Evolutionary conservation across 768 basidiomycete species (phyloP), one percentile per base, ranked within the genome.

Genomic region (Tricholoma terreum): DNA sequence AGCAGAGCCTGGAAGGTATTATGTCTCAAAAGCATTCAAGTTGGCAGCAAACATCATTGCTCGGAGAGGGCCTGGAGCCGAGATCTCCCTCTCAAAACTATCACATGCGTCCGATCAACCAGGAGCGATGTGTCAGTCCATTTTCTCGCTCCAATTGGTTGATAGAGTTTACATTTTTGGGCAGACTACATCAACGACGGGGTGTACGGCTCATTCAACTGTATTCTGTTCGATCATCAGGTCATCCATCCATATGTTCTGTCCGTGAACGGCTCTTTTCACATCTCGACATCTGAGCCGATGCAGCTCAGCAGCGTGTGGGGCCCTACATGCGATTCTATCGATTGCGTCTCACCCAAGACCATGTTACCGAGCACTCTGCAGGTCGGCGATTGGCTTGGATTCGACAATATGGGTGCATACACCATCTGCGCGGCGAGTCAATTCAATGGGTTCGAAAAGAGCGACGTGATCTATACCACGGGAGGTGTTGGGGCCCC

Each of bases 181-280:
- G 33, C 71, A 97, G 94, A 98, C 78, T 98, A 98, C 79, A 94
- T 98, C 83, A 98, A 98, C 76, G 96, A 98, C 71, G 97, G 97
- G 43, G 94, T 99, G 38, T 99, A 99, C 72, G 94, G 96, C 51
- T 86, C 93, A 19, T 94, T 95, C 80, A 94, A 95, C 78, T 94
- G 92, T 76, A 94, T 94, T 74, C 79, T 98, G 68, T 98, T 98
- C 74, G 97, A 98, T 74, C 97, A 99, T 74, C 94, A 96, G 69
- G 79, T 81, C 57, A 88, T 88, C n/a, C 84, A 90, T 65, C 97
- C 97, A 22, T 84, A 84, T 64, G 89, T 91, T 48, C 77, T 92
- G 50, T 87, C 85, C 21, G 75, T 90, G 75, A 77, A 80, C 51
- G 83, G 83, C 38, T 87, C 85, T 2, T 87, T 89, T 71, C 84